These are phyloP conservation scores for Plasmodium knowlesi DNA, from an alignment of 169 alveolate species.

Conservation along the genomic window DNA sequence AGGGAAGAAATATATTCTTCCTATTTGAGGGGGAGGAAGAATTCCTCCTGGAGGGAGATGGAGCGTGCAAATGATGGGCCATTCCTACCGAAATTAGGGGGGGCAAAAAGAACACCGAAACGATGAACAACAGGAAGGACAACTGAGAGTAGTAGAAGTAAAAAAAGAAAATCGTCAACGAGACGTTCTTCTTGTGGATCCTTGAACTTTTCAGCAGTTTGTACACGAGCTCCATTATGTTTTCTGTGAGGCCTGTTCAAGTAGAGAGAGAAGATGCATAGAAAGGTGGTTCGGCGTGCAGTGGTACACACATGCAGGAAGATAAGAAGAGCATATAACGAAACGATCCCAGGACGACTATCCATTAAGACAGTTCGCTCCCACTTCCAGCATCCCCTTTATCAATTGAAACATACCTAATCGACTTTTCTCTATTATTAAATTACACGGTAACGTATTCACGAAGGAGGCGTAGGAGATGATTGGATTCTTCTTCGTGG, in stretches of 20 bases:
- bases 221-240: constrained; percentile 57
- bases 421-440: constrained; percentile 24
- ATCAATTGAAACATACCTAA: not conserved
- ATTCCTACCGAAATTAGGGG: constrained; percentile 57
- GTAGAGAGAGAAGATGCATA: not conserved
- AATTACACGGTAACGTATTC: constrained; percentile 44
- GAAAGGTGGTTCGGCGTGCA: not conserved
- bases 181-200: constrained; percentile 55
- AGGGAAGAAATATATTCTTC: not conserved
- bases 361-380: not conserved
- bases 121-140: constrained; percentile 28
- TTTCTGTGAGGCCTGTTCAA: constrained; percentile 24
- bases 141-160: constrained; percentile 46
- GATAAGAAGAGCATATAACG: not conserved
- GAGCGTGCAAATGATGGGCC: not conserved
- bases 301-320: not conserved
- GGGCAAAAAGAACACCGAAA: constrained; percentile 25
- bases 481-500: constrained; percentile 26
- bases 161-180: constrained; percentile 33
- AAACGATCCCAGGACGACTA: not conserved
- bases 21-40: too few species aligned
- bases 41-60: not conserved
- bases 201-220: constrained; percentile 49
- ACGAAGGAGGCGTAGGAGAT: constrained; percentile 47
- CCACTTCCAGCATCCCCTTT: not conserved